Evolutionary conservation across 1,284 basidiomycete species (phyloP), one percentile per base, ranked within the genome.

Genomic region (Stereum hirsutum): DNA sequence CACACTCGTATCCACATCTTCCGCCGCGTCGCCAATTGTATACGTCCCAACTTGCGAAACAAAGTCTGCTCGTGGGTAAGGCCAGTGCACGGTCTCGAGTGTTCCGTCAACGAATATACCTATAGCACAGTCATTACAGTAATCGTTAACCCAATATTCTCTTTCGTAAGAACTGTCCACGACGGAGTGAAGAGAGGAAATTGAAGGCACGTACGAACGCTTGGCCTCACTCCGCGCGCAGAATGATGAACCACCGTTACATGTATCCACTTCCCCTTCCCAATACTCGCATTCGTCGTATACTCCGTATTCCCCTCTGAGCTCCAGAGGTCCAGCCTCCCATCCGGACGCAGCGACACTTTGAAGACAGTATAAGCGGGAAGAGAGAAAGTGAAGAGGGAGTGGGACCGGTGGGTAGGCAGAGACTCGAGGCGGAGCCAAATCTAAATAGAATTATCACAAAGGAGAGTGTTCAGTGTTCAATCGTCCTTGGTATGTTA

Each of bases 101-200:
- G 70, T 65, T 7, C 87, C 86, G 52, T 89, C 85, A 7, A 88
- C 48, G 50, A 85, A 88, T 1, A 89, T 51, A 2, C 81, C 84
- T 88, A 39, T 14, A 17, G 19, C 48, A 38, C 38, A 45, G 32
- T n/a, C n/a, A n/a, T n/a, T n/a, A n/a, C n/a, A n/a, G n/a, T n/a
- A n/a, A n/a, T n/a, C n/a, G n/a, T n/a, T n/a, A n/a, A n/a, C n/a
- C n/a, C n/a, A n/a, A n/a, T n/a, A n/a, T n/a, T n/a, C n/a, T n/a
- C n/a, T n/a, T n/a, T n/a, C n/a, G n/a, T n/a, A n/a, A n/a, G n/a
- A n/a, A n/a, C n/a, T n/a, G n/a, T n/a, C n/a, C n/a, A n/a, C n/a
- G n/a, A n/a, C n/a, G n/a, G n/a, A n/a, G n/a, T n/a, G n/a, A n/a
- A n/a, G n/a, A n/a, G n/a, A n/a, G n/a, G n/a, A n/a, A n/a, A n/a